Conservation (phyloP, 345 rosid genomes). For the Eucalyptus tenuipes region DNA sequence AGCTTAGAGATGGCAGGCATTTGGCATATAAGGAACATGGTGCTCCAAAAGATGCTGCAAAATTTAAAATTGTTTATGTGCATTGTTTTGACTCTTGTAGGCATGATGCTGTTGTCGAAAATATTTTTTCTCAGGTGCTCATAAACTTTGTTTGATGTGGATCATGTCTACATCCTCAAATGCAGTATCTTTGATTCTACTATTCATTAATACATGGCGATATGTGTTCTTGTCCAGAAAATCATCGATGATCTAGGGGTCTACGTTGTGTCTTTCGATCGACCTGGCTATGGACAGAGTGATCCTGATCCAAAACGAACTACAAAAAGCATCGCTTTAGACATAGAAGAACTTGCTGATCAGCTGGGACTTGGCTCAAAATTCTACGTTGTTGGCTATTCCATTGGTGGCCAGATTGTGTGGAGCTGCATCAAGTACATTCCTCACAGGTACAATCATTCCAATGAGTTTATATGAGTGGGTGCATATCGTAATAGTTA, state of each 20-base stretch:
- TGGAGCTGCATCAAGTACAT: conserved; percentile 10
- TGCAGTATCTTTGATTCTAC: background rate
- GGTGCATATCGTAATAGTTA: background rate
- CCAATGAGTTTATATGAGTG: background rate
- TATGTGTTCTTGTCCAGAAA: background rate
- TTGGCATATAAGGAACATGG: conserved; percentile 8
- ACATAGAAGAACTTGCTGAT: conserved; percentile 10
- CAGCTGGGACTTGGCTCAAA: conserved; percentile 4
- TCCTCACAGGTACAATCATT: conserved; percentile 2
- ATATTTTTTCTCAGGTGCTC: background rate
- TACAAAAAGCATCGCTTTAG: background rate
- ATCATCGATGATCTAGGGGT: background rate
- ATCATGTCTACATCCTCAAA: background rate
- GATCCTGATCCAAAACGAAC: conserved; percentile 7
- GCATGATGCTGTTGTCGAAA: background rate
- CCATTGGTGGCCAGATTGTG: conserved; percentile 2
- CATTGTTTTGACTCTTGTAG: conserved; percentile 1
- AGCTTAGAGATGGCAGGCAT: conserved; percentile 11
- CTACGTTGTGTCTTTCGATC: conserved; percentile 4
- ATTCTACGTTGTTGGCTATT: background rate
- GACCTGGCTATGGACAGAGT: conserved; percentile 12
- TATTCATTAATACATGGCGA: background rate
- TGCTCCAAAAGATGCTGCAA: conserved; percentile 1
- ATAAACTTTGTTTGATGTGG: background rate
- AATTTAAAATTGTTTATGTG: background rate